Evolutionary conservation across 2,329 filamentous ascomycete genomes (phyloP).

Genomic region (Penicillium sp.): DNA sequence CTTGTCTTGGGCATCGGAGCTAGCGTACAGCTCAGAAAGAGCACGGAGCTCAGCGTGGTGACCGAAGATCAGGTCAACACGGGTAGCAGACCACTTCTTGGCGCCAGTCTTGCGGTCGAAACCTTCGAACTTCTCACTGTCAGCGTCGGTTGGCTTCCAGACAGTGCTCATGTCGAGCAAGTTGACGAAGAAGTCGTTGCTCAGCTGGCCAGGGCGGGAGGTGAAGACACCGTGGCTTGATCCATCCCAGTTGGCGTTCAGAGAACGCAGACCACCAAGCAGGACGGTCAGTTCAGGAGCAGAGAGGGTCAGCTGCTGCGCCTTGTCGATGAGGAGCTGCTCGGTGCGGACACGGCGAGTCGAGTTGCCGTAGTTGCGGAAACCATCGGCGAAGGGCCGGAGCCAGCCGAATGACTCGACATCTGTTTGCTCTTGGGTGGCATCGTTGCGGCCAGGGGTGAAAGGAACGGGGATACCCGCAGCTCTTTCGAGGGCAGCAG

Average conservation of each 20-base stretch:
- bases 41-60: constrained; percentile 67
- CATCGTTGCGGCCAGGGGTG: constrained; percentile 62
- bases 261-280: constrained; percentile 60
- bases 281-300: constrained; percentile 63
- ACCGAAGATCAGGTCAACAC: constrained; percentile 62
- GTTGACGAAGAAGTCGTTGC: constrained; percentile 76
- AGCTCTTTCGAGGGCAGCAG: constrained; percentile 64
- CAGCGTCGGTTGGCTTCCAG: constrained; percentile 52
- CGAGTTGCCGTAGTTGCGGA: constrained; percentile 67
- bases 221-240: constrained; percentile 62
- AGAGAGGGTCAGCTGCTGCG: constrained; percentile 60
- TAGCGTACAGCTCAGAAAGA: constrained; percentile 60
- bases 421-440: constrained; percentile 64
- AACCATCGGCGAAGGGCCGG: constrained; percentile 62
- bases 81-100: constrained; percentile 62
- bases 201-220: constrained; percentile 56
- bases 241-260: constrained; percentile 64
- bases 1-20: constrained; percentile 51
- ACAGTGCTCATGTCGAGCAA: constrained; percentile 58
- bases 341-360: constrained; percentile 56
- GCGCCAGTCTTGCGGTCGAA: constrained; percentile 56
- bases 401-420: constrained; percentile 55
- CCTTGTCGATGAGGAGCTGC: constrained; percentile 62
- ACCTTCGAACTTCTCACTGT: constrained; percentile 54
- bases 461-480: constrained; percentile 59